A percentile compares a stretch with the other conserved stretches of the same genome.
phyloP scores from a whole-genome alignment of 805 yeast genomes.

The Yarrowia sp. region DNA sequence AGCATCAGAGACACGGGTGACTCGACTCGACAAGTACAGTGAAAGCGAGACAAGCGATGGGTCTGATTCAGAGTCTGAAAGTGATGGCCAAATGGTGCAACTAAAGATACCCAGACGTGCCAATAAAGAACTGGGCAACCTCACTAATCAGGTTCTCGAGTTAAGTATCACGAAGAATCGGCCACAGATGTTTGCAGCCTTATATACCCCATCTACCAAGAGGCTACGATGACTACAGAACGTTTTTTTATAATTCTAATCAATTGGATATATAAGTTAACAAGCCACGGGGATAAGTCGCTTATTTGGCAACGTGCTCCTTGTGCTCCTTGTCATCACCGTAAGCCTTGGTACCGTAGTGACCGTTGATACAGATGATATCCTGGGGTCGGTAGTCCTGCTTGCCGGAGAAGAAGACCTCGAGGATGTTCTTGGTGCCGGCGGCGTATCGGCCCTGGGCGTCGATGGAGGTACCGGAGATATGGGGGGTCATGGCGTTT shows the following conservation, averaged over 20 bases:
- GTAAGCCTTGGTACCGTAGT: constrained; percentile 75
- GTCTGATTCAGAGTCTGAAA: too few relatives aligned
- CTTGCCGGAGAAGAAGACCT: constrained; percentile 66
- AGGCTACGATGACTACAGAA: too few relatives aligned
- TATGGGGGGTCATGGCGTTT: constrained; percentile 86
- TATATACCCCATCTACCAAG: too few relatives aligned
- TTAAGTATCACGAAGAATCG: too few relatives aligned
- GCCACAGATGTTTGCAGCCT: too few relatives aligned
- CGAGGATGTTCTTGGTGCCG: constrained; percentile 71
- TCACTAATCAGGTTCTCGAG: too few relatives aligned
- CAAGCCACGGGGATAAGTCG: not conserved
- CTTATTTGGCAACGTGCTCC: constrained; percentile 22
- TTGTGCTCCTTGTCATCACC: constrained; percentile 56
- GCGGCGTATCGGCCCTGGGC: constrained; percentile 77
- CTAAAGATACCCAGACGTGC: too few relatives aligned
- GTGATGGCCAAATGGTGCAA: too few relatives aligned
- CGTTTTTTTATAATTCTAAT: not conserved
- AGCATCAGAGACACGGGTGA: too few relatives aligned
- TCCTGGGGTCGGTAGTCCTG: constrained; percentile 78
- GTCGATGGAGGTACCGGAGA: constrained; percentile 79
- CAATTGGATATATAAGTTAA: constrained; percentile 12
- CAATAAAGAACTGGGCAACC: too few relatives aligned
- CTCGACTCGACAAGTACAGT: too few relatives aligned
- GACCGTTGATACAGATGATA: constrained; percentile 72
- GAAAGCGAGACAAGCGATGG: too few relatives aligned